These are phyloP conservation scores for Pythium biforme DNA, from an alignment of 352 stramenopile genomes.

Conservation along the genomic window DNA sequence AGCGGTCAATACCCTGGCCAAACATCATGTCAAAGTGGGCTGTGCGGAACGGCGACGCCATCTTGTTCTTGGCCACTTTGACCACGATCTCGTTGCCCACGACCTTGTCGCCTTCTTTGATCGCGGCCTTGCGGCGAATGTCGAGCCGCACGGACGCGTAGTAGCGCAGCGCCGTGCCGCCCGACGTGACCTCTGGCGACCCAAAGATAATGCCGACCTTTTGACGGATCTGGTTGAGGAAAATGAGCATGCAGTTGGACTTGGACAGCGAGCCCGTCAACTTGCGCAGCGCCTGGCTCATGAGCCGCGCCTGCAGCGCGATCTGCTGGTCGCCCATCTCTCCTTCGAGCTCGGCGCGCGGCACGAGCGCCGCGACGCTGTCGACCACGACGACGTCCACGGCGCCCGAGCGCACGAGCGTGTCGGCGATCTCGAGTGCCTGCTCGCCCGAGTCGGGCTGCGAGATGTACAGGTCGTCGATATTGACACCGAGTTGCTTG, in stretches of 20 bases:
- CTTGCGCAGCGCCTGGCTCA: constrained; percentile 97
- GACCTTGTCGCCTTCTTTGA: constrained; percentile 90
- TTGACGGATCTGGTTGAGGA: constrained; percentile 98
- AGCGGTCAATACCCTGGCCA: constrained; percentile 93
- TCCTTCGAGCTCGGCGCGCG: constrained; percentile 93
- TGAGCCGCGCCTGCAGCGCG: constrained; percentile 95
- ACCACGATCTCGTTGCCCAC: constrained; percentile 97
- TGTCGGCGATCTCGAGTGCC: constrained; percentile 98
- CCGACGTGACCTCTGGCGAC: constrained; percentile 96
- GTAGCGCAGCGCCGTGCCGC: constrained; percentile 82
- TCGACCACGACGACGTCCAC: constrained; percentile 98
- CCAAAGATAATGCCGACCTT: constrained; percentile 98
- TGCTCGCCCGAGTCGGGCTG: constrained; percentile 98
- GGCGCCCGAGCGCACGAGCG: constrained; percentile 93
- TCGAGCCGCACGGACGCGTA: constrained; percentile 93
- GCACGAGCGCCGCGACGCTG: constrained; percentile 96
- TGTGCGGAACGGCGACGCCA: constrained; percentile 95
- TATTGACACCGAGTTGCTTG: constrained; percentile 91
- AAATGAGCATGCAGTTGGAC: constrained; percentile 97
- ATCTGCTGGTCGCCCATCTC: constrained; percentile 97
- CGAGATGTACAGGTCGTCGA: constrained; percentile 95
- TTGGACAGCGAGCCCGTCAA: constrained; percentile 94
- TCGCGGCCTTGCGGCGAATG: constrained; percentile 92
- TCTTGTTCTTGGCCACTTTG: constrained; percentile 99
- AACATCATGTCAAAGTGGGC: constrained; percentile 98